These are phyloP conservation scores for Pseudonitzschia delicatissima DNA, from an alignment of 108 stramenopile genomes.

Conservation along the genomic window DNA sequence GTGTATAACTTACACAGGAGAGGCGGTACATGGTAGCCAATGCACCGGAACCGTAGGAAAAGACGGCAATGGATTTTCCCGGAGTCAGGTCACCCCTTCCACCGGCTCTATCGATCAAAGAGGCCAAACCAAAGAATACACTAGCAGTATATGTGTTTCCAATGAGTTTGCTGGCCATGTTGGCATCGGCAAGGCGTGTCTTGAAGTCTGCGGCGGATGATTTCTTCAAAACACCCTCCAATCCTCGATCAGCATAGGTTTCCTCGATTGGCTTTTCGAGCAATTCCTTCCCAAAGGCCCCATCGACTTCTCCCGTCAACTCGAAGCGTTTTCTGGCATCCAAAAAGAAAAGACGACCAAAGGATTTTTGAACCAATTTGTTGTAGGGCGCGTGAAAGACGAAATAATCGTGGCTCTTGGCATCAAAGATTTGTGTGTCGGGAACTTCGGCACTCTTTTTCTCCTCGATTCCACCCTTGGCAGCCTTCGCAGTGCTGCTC, in stretches of 20 bases:
- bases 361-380: conserved; percentile 96
- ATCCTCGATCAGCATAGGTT: conserved; percentile 75
- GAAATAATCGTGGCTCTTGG: conserved; percentile 82
- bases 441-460: conserved; percentile 3
- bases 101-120: conserved; percentile 77
- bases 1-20: conserved; percentile 52
- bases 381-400: conserved; percentile 99
- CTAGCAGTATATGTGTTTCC: conserved; percentile 98
- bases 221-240: conserved; percentile 59
- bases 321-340: conserved; percentile 71
- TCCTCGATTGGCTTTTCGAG: conserved; percentile 75
- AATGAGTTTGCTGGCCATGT: conserved; percentile 72
- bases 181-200: conserved; percentile 60
- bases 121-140: conserved; percentile 89
- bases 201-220: conserved; percentile 51
- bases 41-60: conserved; percentile 87
- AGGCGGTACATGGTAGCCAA: conserved; percentile 94
- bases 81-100: conserved; percentile 58
- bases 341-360: conserved; percentile 81
- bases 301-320: conserved; percentile 28
- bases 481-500: conserved; percentile 9
- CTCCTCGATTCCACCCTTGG: background rate
- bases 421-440: conserved; percentile 37
- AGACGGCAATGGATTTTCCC: conserved; percentile 73
- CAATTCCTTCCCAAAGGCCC: conserved; percentile 38